Evolutionary conservation across 441 rosid genomes (phyloP).

Genomic region (Brassica hybrid): DNA sequence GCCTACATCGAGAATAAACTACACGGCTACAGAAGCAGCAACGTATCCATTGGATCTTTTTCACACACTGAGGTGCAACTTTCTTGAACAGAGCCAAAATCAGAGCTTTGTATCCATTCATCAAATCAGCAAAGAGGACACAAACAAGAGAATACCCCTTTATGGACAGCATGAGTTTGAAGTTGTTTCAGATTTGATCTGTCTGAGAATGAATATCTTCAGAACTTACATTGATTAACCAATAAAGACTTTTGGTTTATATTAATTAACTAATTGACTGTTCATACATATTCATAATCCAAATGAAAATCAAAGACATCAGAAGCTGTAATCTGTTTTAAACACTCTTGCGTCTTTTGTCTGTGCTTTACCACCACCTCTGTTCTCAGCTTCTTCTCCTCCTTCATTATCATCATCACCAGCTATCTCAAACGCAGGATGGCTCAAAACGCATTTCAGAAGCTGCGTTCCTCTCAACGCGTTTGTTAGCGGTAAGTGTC

Average conservation of each 20-base stretch:
- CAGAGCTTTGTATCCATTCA: slow-evolving; percentile 31
- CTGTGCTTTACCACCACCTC: slow-evolving; percentile 49
- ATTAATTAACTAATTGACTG: not conserved
- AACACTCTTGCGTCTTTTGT: slow-evolving; percentile 44
- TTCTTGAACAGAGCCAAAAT: slow-evolving; percentile 29
- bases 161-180: slow-evolving; percentile 10
- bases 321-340: slow-evolving; percentile 75
- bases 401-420: slow-evolving; percentile 47
- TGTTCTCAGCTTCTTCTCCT: slow-evolving; percentile 37
- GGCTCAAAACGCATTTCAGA: slow-evolving; percentile 63
- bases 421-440: slow-evolving; percentile 73
- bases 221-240: slow-evolving; percentile 11
- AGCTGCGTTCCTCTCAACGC: slow-evolving; percentile 89
- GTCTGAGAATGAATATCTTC: slow-evolving; percentile 6
- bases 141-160: not conserved
- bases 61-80: slow-evolving; percentile 32
- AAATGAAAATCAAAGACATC: slow-evolving; percentile 30
- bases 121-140: slow-evolving; percentile 13
- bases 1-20: slow-evolving; percentile 31
- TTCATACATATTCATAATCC: slow-evolving; percentile 24
- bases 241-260: slow-evolving; percentile 4
- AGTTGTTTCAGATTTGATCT: slow-evolving; percentile 21
- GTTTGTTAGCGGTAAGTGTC: slow-evolving; percentile 93
- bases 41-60: slow-evolving; percentile 34
- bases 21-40: slow-evolving; percentile 33